Conservation (phyloP, 768 basidiomycete species). For the Lentinula raphanica region DNA sequence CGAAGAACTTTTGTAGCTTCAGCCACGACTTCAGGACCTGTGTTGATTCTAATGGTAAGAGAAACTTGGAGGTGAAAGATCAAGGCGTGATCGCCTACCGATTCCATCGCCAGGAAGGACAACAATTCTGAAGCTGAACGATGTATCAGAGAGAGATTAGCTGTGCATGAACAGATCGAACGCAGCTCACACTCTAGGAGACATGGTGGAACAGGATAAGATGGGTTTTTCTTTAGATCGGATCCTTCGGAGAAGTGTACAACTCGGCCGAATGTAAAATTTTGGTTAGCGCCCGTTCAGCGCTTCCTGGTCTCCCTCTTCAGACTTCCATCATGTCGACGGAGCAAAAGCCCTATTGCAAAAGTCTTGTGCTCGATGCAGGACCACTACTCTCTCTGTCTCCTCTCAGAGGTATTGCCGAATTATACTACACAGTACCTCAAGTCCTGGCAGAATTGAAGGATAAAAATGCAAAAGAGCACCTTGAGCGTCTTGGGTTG, state of each 20-base stretch:
- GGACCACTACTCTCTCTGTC: slow-evolving; percentile 87
- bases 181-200: slow-evolving; percentile 38
- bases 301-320: not conserved
- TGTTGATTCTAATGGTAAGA: not conserved
- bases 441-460: slow-evolving; percentile 88
- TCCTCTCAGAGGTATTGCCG: slow-evolving; percentile 84
- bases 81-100: slow-evolving; percentile 42
- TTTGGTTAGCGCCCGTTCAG: not conserved
- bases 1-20: slow-evolving; percentile 85
- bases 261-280: slow-evolving; percentile 5
- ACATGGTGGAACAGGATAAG: slow-evolving; percentile 24
- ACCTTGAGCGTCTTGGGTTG: slow-evolving; percentile 75
- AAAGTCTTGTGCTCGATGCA: slow-evolving; percentile 86
- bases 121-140: slow-evolving; percentile 73
- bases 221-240: not conserved
- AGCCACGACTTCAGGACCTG: slow-evolving; percentile 84
- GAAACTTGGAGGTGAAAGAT: not conserved
- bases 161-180: not conserved
- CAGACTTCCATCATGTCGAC: not conserved
- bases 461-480: slow-evolving; percentile 81
- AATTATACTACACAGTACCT: slow-evolving; percentile 81
- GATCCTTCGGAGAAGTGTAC: not conserved
- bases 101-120: slow-evolving; percentile 97
- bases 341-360: slow-evolving; percentile 44
- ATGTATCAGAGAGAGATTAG: not conserved